Conservation (phyloP, 192 early-diverging fungal genomes). For the Coemansia sp. region DNA sequence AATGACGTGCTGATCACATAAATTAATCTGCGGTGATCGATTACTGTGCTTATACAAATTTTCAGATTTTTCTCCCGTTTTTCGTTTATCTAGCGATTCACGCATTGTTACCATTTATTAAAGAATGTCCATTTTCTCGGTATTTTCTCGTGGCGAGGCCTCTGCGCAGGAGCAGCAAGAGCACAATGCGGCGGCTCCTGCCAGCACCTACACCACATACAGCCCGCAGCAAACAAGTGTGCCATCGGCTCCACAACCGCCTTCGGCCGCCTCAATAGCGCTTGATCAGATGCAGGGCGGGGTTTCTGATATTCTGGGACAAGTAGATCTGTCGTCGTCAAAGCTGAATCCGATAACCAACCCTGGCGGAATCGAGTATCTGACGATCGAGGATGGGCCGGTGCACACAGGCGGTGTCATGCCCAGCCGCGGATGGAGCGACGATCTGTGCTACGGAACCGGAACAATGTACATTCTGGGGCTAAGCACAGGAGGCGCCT, state of each 20-base stretch:
- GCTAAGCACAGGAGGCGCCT: constrained; percentile 67
- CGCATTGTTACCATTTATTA: neutral
- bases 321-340: constrained; percentile 46
- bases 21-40: too few relatives aligned
- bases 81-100: too few relatives aligned
- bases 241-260: neutral
- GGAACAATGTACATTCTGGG: constrained; percentile 76
- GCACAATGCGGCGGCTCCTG: constrained; percentile 1
- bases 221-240: neutral
- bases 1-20: too few relatives aligned
- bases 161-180: constrained; percentile 20
- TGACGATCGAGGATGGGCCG: constrained; percentile 49
- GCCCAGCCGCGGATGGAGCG: constrained; percentile 73
- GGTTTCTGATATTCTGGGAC: constrained; percentile 44
- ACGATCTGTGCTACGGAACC: constrained; percentile 83
- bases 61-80: too few relatives aligned
- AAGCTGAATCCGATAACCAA: constrained; percentile 31
- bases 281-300: constrained; percentile 40
- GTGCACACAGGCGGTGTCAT: constrained; percentile 50
- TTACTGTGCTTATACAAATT: too few relatives aligned
- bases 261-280: constrained; percentile 15
- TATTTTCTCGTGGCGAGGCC: constrained; percentile 33
- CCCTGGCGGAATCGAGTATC: constrained; percentile 48
- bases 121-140: constrained; percentile 52
- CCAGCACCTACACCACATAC: neutral